Percentiles rank a stretch among this genome's conserved stretches.
phyloP scores from a whole-genome alignment of 257 asterid species.

The Solanum lignicaule region DNA sequence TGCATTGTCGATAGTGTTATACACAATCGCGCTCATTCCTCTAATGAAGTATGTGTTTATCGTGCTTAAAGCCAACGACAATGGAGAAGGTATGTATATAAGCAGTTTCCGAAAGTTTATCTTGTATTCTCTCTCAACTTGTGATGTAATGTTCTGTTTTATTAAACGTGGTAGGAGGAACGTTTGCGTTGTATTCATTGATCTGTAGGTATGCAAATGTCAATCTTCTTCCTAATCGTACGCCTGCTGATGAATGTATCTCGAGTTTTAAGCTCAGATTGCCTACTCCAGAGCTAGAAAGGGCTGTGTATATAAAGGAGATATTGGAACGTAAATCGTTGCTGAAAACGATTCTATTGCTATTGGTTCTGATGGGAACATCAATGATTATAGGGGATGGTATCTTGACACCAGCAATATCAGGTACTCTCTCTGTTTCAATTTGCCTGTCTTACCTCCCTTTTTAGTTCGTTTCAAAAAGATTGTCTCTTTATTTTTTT shows the following conservation, averaged over 20 bases:
- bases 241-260: conserved; percentile 70
- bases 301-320: conserved; percentile 80
- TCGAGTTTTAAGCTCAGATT: conserved; percentile 89
- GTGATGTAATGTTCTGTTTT: neutral
- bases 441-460: neutral
- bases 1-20: conserved; percentile 77
- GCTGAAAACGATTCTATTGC: conserved; percentile 48
- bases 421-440: conserved; percentile 28
- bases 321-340: conserved; percentile 51
- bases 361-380: conserved; percentile 85
- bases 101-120: neutral
- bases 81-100: conserved; percentile 62
- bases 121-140: neutral
- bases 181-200: conserved; percentile 85
- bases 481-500: too few relatives aligned
- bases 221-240: conserved; percentile 83
- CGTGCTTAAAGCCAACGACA: conserved; percentile 87
- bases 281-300: conserved; percentile 88
- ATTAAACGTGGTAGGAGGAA: conserved; percentile 67
- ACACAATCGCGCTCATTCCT: conserved; percentile 89
- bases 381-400: conserved; percentile 97
- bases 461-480: too few relatives aligned
- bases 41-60: conserved; percentile 72
- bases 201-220: conserved; percentile 90
- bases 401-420: conserved; percentile 89